Percentiles rank a stretch among this genome's conserved stretches.
Evolutionary conservation across 345 rosid genomes (phyloP).

Genomic region (Gossypium ekmanianum): DNA sequence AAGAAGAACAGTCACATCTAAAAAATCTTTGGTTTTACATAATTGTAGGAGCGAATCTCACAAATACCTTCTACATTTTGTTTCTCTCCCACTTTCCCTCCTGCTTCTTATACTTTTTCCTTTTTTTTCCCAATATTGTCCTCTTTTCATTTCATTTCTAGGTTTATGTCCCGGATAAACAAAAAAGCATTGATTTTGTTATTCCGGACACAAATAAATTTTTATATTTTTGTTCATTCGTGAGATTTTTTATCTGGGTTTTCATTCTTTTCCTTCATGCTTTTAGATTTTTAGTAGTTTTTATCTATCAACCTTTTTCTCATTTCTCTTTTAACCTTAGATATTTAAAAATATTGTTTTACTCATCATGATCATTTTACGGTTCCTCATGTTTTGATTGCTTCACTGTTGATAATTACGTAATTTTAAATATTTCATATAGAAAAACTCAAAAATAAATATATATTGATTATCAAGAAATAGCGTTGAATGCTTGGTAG

Average conservation of each 20-base stretch:
- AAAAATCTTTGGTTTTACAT: constrained; percentile 23
- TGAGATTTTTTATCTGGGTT: constrained; percentile 26
- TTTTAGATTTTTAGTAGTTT: background rate
- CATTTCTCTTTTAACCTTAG: no score
- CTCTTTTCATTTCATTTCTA: constrained; percentile 4
- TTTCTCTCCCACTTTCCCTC: background rate
- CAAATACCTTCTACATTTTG: background rate
- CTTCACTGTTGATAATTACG: background rate
- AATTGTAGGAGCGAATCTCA: constrained; percentile 7
- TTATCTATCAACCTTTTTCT: background rate
- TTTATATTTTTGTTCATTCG: background rate
- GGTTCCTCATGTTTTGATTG: background rate
- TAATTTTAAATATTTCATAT: background rate
- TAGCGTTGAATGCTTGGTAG: background rate
- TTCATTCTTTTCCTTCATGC: background rate
- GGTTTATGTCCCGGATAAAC: background rate
- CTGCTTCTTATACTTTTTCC: background rate
- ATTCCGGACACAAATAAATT: background rate
- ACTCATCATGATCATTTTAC: background rate
- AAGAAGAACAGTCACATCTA: background rate
- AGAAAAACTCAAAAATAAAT: background rate
- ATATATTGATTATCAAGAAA: background rate
- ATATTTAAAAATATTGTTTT: background rate
- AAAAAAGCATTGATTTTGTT: background rate
- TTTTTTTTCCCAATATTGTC: background rate